Conservation (phyloP, 2,329 filamentous ascomycete genomes). For the Aspergillus brasiliensis region DNA sequence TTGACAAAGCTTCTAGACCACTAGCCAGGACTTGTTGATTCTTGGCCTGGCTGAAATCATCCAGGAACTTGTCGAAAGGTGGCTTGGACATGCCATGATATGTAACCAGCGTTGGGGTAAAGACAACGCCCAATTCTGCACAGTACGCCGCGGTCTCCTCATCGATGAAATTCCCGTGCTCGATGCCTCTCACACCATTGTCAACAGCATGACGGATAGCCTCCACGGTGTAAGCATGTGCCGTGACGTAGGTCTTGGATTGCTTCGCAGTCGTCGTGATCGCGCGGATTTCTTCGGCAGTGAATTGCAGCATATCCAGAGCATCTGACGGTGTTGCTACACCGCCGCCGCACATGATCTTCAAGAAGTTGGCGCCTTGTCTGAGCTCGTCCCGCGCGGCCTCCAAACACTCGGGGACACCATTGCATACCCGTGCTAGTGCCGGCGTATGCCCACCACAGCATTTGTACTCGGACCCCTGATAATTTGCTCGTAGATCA, state of each 20-base stretch:
- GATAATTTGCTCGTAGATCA: conserved; percentile 50
- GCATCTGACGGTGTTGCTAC: conserved; percentile 58
- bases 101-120: conserved; percentile 57
- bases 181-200: conserved; percentile 57
- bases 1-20: conserved; percentile 49
- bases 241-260: conserved; percentile 56
- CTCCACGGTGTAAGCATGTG: conserved; percentile 58
- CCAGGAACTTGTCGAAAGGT: conserved; percentile 2
- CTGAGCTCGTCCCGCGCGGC: conserved; percentile 57
- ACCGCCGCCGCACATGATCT: conserved; percentile 61
- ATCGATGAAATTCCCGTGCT: conserved; percentile 52
- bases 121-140: conserved; percentile 47
- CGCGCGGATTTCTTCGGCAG: conserved; percentile 55
- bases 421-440: conserved; percentile 50
- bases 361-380: conserved; percentile 60
- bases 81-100: conserved; percentile 52
- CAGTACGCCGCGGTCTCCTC: conserved; percentile 51
- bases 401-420: conserved; percentile 56
- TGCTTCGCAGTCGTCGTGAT: conserved; percentile 53
- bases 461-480: conserved; percentile 41
- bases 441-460: conserved; percentile 46
- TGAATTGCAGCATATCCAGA: conserved; percentile 58
- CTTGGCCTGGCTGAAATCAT: conserved; percentile 40
- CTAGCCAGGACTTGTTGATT: conserved; percentile 51
- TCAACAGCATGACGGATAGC: conserved; percentile 57